Base-by-base conservation (phyloP, 345 rosid genomes). In the Noccaea caerulescens region DNA sequence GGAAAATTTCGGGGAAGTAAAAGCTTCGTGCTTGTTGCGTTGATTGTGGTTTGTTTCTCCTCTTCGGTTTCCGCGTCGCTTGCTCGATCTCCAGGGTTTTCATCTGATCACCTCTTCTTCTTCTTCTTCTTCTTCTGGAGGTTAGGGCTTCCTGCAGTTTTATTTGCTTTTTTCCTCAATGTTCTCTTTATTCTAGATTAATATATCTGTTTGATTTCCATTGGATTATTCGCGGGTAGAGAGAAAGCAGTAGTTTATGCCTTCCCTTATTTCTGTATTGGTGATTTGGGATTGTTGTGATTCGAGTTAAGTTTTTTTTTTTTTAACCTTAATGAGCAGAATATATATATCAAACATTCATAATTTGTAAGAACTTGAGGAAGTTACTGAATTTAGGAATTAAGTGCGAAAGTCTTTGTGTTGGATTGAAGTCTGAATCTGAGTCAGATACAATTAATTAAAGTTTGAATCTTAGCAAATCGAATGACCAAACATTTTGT, bases 261-360 rank as follows among this genome's bases (percentile, higher is more conserved):
- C 30, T 23, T 39, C 30, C 57, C n/a, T 1, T 13, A 10, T 69
- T 56, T 10, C 33, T 37, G 11, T 8, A 18, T 61, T 23, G 38
- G 38, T 33, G 46, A 53, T 72, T 72, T 72, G 63, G 76, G 72
- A 74, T 32, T 41, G 25, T 74, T 42, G 49, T 66, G 77, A 73
- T 66, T 61, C 2, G 61, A 14, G 66, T 65, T 65, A 20, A 20
- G 23, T 41, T 0, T 10, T 47, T 36, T 16, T 1, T 62, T 3
- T 12, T n/a, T 44, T 56, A 3, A 0, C 11, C 54, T 62, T 33
- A n/a, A 18, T 30, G 41, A 54, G 34, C 33, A 54, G 57, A 36
- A 18, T 38, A 25, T 1, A 20, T 33, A 8, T 18, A n/a, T 69
- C 16, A n/a, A 58, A 27, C 16, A 39, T 10, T 62, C 54, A 18